Evolutionary conservation across 768 basidiomycete genomes (phyloP), one percentile per base, ranked within the genome.

Genomic region (Suillus subalutaceus): DNA sequence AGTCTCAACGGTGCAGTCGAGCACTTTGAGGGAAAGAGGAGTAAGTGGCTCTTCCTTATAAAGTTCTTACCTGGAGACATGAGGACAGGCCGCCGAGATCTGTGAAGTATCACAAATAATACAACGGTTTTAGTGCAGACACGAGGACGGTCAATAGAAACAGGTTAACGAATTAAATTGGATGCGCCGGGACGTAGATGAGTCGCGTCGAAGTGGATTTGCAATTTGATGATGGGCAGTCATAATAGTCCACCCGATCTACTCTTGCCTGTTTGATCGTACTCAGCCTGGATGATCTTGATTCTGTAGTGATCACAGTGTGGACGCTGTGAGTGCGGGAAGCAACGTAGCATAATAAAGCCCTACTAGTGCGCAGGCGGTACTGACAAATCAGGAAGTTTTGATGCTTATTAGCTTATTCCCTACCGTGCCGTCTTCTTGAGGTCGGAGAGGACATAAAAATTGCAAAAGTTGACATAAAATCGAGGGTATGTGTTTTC

Each of bases 31-130:
- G 32, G 55, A 66, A 67, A 68, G 66, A 65, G 65, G 58, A 70
- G 63, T 58, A 67, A 68, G 77, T 62, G 53, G 63, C 55, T 61
- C 72, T 26, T 7, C 75, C 43, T 43, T 60, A 60, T 60, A 55
- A 35, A 30, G 38, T 18, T 26, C 40, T 32, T 60, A 60, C 40
- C 30, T 30, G 59, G n/a, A 20, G 41, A 60, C 59, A 83, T 76
- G 82, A 82, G 82, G 81, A 74, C 72, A 72, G 70, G 73, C 75
- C 77, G 75, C 71, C 74, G 67, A 72, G 62, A 64, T 75, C 66
- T 40, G 58, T 60, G 58, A 41, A 60, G 18, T 43, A 43, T 32
- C 30, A 30, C 18, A 43, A 30, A 60, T 20, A 8, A 20, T 60
- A 30, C 59, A 43, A 60, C 30, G 18, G 26, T 60, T 20, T 60